Base-by-base conservation (phyloP, 2,329 filamentous ascomycete species). In the Neocatenulostroma microsporum region DNA sequence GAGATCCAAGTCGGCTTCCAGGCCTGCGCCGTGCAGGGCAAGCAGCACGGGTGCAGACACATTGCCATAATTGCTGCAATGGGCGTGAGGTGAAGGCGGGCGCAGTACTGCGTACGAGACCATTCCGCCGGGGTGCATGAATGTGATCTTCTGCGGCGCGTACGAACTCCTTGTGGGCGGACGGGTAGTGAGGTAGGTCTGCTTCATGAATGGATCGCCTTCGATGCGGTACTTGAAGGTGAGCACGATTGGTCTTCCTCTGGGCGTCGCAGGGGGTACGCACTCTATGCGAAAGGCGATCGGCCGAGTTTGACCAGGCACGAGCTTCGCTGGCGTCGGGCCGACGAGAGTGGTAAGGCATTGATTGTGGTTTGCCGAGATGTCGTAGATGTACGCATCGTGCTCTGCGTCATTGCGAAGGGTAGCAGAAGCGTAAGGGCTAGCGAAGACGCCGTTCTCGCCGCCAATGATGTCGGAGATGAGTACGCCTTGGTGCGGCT, bases 21-120 rank as follows among this genome's bases (percentile, higher is more conserved):
- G 54, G 0, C 73, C 74, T 21, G 74, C 74, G 10, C 74, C 74
- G 54, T 78, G 74, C 12, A 77, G 55, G 19, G 55, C 59, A 14
- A 78, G 45, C 11, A 77, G 53, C 3, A 78, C 50, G 5, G 73
- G 72, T 8, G 72, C 45, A 2, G 45, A 50, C 7, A 40, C 37
- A 11, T 50, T 46, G 3, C 40, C 39, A 6, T 34, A 40, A 9
- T 45, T 14, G 7, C 36, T 18, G 35, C 57, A 41, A 30, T 21
- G 19, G 11, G 58, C 57, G 38, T 64, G 62, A 24, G 48, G 44
- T 1, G 69, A 66, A 8, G 74, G 74, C 18, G 73, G 64, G n/a
- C 70, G 63, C 25, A 78, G 56, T 41, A 76, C 69, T 9, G 72
- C 69, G 53, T 76, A 78, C 4, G 73, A 76, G 7, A 73, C 64